Conservation (phyloP, 169 alveolate genomes). For the Blepharisma undulans region DNA sequence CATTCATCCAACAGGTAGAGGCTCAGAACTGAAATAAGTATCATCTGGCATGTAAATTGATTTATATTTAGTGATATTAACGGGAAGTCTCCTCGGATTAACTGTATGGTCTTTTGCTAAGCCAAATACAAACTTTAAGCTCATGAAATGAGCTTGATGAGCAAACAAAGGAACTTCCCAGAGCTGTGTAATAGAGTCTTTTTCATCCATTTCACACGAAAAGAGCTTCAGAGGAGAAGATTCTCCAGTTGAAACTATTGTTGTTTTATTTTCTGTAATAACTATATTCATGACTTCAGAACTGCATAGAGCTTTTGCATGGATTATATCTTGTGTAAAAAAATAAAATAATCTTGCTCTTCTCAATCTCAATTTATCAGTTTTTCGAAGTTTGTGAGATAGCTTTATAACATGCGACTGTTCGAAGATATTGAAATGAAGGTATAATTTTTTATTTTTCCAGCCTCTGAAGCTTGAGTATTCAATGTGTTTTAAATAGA, state of each 20-base stretch:
- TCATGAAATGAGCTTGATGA: neutral
- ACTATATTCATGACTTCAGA: neutral
- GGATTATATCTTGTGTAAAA: neutral
- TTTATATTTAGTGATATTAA: neutral
- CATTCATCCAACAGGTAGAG: slow-evolving; percentile 48
- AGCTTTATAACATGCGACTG: neutral
- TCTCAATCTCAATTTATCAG: neutral
- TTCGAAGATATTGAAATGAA: neutral
- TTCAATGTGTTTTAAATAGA: neutral
- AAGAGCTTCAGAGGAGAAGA: neutral
- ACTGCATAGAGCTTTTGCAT: neutral
- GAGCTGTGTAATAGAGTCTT: neutral
- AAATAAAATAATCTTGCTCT: neutral
- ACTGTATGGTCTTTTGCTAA: neutral
- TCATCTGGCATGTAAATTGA: slow-evolving; percentile 41
- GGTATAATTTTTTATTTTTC: neutral
- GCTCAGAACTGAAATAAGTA: slow-evolving; percentile 45
- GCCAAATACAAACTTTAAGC: neutral
- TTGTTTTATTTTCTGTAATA: neutral
- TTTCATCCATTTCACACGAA: neutral
- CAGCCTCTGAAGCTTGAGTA: neutral
- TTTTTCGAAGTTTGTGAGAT: neutral
- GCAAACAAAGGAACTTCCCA: neutral
- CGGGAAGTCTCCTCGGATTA: neutral
- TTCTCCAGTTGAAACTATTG: neutral